These are phyloP conservation scores for Paraconiothyrium sp. DNA, from an alignment of 2,329 filamentous ascomycete genomes.

Conservation along the genomic window DNA sequence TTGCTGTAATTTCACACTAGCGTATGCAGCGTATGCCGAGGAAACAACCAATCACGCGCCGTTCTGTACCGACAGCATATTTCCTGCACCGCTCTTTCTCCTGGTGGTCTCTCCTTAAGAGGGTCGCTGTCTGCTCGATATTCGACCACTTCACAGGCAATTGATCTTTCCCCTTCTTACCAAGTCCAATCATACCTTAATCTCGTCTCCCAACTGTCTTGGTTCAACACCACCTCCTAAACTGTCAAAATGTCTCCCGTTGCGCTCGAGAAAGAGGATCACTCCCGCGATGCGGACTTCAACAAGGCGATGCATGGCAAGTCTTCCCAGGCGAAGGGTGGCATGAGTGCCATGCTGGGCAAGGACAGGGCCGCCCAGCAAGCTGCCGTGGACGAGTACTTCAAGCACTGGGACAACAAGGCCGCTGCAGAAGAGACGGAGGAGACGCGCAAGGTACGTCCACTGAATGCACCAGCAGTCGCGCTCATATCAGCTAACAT, in stretches of 20 bases:
- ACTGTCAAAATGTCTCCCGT: constrained; percentile 59
- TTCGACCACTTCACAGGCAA: constrained; percentile 5
- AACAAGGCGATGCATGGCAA: constrained; percentile 86
- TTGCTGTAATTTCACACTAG: constrained; percentile 6
- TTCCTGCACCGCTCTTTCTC: constrained; percentile 39
- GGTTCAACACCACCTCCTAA: constrained; percentile 18
- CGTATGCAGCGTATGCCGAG: neutral
- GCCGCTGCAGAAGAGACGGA: constrained; percentile 80
- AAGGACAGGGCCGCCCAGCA: constrained; percentile 84
- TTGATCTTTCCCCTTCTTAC: constrained; percentile 3
- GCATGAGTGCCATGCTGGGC: constrained; percentile 82
- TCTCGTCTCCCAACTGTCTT: constrained; percentile 9
- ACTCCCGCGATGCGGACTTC: constrained; percentile 86
- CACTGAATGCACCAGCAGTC: neutral
- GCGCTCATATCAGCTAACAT: constrained; percentile 27
- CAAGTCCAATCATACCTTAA: constrained; percentile 6
- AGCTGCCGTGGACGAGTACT: constrained; percentile 88
- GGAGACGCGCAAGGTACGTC: constrained; percentile 75
- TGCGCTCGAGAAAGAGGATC: constrained; percentile 81
- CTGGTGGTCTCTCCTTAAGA: constrained; percentile 9
- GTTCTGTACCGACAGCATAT: constrained; percentile 24
- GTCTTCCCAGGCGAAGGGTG: constrained; percentile 74
- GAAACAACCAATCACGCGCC: constrained; percentile 8
- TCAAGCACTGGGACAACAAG: constrained; percentile 97
- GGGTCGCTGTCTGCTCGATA: constrained; percentile 5